Percentiles rank a stretch among this genome's conserved stretches.
Evolutionary conservation across 78 protist genomes (phyloP).

Genomic region (Protostelium mycophagum): DNA sequence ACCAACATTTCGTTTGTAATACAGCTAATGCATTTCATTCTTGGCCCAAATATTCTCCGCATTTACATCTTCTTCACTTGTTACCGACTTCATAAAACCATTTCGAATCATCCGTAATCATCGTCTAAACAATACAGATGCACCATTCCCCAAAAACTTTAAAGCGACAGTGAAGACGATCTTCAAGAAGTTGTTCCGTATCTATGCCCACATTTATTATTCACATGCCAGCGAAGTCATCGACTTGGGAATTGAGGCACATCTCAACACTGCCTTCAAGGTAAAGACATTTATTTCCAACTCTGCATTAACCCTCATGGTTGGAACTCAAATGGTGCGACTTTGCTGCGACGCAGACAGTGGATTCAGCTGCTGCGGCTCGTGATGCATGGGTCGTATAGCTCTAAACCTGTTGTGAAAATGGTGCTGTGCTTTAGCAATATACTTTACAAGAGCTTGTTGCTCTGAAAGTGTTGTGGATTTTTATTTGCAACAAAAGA

Average conservation of each 20-base stretch:
- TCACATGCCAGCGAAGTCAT: constrained; percentile 75
- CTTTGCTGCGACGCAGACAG: constrained; percentile 30
- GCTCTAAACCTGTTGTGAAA: background rate
- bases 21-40: background rate
- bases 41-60: background rate
- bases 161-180: constrained; percentile 61
- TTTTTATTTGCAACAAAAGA: background rate
- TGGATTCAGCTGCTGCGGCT: constrained; percentile 32
- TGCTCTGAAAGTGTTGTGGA: background rate
- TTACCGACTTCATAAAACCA: background rate
- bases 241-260: constrained; percentile 75
- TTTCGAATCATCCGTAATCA: background rate
- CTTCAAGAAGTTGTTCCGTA: constrained; percentile 89
- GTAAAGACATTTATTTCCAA: background rate
- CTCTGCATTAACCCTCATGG: background rate
- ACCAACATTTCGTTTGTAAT: too few species aligned
- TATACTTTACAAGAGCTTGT: background rate
- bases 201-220: constrained; percentile 93
- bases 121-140: constrained; percentile 2
- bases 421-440: background rate
- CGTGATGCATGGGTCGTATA: background rate
- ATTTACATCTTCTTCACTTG: background rate
- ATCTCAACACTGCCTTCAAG: constrained; percentile 61
- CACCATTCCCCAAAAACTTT: constrained; percentile 79
- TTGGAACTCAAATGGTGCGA: background rate